A percentile compares a stretch with the other conserved stretches of the same genome.
phyloP scores from a whole-genome alignment of 331 rosid genomes.

The Acacia pycnantha region DNA sequence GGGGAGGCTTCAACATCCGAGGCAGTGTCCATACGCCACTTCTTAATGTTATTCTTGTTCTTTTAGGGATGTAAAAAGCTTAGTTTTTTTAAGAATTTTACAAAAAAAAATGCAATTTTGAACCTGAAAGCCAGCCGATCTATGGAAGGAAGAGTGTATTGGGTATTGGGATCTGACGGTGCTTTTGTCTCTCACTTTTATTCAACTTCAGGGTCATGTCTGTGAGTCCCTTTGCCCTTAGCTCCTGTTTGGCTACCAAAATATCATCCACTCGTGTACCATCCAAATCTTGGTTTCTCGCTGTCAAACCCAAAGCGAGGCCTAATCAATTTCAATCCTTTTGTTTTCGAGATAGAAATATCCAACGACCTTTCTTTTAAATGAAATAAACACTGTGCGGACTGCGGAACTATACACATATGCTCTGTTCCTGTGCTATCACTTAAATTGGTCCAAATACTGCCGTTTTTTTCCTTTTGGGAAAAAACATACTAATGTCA shows the following conservation, averaged over 20 bases:
- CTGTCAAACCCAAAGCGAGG: neutral
- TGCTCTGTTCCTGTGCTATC: neutral
- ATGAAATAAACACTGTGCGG: neutral
- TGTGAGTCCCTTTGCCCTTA: neutral
- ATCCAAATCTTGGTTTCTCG: neutral
- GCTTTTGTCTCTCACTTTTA: constrained; percentile 40
- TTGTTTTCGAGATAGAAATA: neutral
- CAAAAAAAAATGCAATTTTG: neutral
- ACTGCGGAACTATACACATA: neutral
- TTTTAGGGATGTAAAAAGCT: constrained; percentile 29
- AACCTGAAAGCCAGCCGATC: constrained; percentile 2
- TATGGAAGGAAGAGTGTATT: constrained; percentile 13
- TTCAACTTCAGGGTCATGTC: constrained; percentile 22
- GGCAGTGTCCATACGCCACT: constrained; percentile 22
- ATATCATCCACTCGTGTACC: neutral
- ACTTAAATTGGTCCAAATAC: neutral
- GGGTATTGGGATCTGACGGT: constrained; percentile 64
- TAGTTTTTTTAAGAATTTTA: constrained; percentile 35
- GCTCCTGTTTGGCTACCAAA: constrained; percentile 32
- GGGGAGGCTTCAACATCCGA: constrained; percentile 45
- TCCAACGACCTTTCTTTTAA: neutral
- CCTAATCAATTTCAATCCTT: neutral
- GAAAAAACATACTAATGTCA: neutral
- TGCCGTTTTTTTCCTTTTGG: neutral
- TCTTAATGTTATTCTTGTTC: neutral